A percentile compares a stretch with the other conserved stretches of the same genome.
These are phyloP conservation scores for Lepidium didymum DNA, from an alignment of 345 rosid genomes.

Conservation along the genomic window DNA sequence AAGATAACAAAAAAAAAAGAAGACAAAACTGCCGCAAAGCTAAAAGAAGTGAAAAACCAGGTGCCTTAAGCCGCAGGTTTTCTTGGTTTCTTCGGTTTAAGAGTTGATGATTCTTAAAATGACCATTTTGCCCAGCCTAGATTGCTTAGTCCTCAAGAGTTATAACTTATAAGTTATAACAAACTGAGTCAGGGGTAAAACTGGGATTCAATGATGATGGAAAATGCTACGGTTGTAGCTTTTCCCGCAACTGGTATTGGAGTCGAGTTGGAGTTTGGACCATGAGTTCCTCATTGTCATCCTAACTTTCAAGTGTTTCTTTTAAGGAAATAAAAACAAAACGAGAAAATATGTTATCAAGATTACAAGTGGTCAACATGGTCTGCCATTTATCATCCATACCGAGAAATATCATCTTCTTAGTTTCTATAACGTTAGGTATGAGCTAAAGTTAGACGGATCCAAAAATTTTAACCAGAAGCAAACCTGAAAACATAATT, in stretches of 20 bases:
- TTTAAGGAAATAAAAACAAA: background rate
- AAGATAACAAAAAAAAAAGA: background rate
- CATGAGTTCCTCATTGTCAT: background rate
- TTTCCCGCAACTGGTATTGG: background rate
- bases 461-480: no score
- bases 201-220: background rate
- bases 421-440: no score
- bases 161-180: background rate
- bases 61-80: conserved; percentile 5
- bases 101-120: background rate
- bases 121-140: background rate
- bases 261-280: background rate
- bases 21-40: conserved; percentile 2
- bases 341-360: background rate
- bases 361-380: no score
- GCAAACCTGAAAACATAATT: no score
- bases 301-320: background rate
- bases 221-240: background rate
- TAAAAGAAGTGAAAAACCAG: background rate
- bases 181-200: background rate
- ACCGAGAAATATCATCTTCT: no score
- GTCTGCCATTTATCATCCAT: no score
- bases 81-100: background rate
- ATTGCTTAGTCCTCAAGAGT: no score
- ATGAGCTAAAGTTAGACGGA: no score